Base-by-base conservation (phyloP, 495 filamentous ascomycete species). In the Penicillium alfredii region DNA sequence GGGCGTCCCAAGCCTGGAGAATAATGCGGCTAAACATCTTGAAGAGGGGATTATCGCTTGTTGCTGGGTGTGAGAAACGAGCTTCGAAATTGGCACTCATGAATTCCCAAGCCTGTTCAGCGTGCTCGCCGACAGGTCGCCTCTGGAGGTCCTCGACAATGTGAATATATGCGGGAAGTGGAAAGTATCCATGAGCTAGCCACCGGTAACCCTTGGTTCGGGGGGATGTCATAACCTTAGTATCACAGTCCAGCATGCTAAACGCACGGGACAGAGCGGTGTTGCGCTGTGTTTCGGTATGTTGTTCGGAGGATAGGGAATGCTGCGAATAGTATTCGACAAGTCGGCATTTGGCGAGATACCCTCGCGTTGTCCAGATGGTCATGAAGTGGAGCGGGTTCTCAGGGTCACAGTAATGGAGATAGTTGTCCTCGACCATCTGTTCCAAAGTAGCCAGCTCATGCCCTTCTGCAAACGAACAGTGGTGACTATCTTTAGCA, bases 371-470 rank as follows among this genome's bases (percentile, higher is more conserved):
- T 22, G 43, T 58, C 74, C 70, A 78, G 8, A 74, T 59, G 1
- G 74, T 72, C 58, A 76, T 69, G 38, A 34, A 52, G 41, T 78
- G 73, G 8, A 77, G 51, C 0, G 74, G 64, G 44, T 69, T 74
- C 6, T 66, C 62, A 5, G 51, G 55, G 35, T 76, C 48, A 33
- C 72, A 76, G 32, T 49, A 57, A 6, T 43, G 45, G 28, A 78
- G 58, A 49, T 72, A 74, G 38, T 59, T 52, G 0, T 72, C 56
- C 35, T 74, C 64, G 4, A 80, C 54, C 13, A 33, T 55, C 9
- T 56, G 53, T 40, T 73, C 69, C 3, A 78, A 33, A 1, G 44
- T 33, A 12, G 15, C 45, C 5, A 79, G 27, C 4, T 64, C 52
- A 19, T 34, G 33, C 8, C 15, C 41, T n/a, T 60, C 59, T 14